Conservation (phyloP, 495 filamentous ascomycete genomes). For the Ascodesmis nigricans region DNA sequence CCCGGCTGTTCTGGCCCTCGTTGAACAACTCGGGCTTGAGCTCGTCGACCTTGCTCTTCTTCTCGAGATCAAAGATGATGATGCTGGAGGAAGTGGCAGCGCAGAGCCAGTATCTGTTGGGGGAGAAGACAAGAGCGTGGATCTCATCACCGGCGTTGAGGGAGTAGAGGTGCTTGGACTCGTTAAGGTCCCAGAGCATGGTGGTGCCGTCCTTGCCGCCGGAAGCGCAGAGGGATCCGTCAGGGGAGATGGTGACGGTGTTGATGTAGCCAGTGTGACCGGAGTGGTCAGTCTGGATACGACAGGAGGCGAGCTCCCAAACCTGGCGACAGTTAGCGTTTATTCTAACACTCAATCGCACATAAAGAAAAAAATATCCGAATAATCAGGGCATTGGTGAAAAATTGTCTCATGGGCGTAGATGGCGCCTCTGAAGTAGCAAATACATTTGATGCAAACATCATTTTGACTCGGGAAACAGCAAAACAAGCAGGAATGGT, state of each 20-base stretch:
- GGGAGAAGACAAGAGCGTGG: conserved; percentile 99
- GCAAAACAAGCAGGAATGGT: too few relatives aligned
- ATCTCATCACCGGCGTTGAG: conserved; percentile 99
- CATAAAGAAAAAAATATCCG: conserved; percentile 11
- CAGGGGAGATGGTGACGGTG: conserved; percentile 99
- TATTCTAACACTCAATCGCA: neutral
- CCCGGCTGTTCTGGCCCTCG: conserved; percentile 43
- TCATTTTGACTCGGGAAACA: conserved; percentile 49
- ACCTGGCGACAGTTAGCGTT: conserved; percentile 34
- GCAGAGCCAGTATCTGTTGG: conserved; percentile 99
- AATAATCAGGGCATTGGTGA: conserved; percentile 73
- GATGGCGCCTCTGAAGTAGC: conserved; percentile 94
- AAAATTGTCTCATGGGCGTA: conserved; percentile 85
- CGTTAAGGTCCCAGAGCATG: conserved; percentile 99
- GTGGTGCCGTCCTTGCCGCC: conserved; percentile 99
- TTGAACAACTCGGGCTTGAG: conserved; percentile 95
- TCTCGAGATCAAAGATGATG: conserved; percentile 99
- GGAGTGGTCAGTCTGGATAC: conserved; percentile 99
- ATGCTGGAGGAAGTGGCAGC: conserved; percentile 88
- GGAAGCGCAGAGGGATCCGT: conserved; percentile 96
- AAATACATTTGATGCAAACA: conserved; percentile 96
- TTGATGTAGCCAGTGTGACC: conserved; percentile 99
- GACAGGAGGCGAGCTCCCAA: conserved; percentile 98
- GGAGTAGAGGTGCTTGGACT: conserved; percentile 99
- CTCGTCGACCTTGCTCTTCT: conserved; percentile 99